Evolutionary conservation across 306 rosid species (phyloP), one percentile per base, ranked within the genome.

Genomic region (Pyrus communis): DNA sequence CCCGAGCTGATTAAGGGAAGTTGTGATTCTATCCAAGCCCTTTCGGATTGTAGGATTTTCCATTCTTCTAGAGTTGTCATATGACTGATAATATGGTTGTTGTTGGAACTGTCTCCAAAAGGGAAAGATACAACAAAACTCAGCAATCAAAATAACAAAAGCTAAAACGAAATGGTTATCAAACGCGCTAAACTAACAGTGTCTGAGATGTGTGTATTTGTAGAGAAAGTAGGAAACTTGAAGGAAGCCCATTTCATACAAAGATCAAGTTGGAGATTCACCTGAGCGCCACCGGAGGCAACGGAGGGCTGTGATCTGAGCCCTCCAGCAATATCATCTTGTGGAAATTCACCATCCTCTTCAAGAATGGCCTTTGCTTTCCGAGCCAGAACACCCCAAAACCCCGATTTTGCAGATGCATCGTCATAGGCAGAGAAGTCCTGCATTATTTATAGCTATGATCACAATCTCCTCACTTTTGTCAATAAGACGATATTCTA

Each of bases 1-100:
- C 54, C 98, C 99, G 52, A 91, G 89, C n/a, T 92, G 90, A 88
- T 96, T 96, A 71, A 92, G 97, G 62, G 99, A 92, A 69, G 90
- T 60, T 22, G 96, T 83, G 77, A 96, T 82, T 82, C 61, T 69
- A 85, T 95, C 92, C 90, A 95, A 88, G 33, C 99, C 92, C 86
- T 87, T 90, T 46, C 92, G 85, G 64, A 89, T 45, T 67, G 59
- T 78, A 58, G 92, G 98, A 88, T 86, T 89, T 71, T 96, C 96
- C 81, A 74, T 68, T 82, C 78, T 92, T 46, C 69, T 85, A 3
- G 70, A 59, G 54, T 67, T 68, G 42, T 89, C 91, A 11, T 82
- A 21, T 35, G 84, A 59, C 68, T 88, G 89, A 77, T 78, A 71
- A 77, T 79, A 67, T 7, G 82, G 67, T 79, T 92, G 74, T 79